Evolutionary conservation across 805 yeast genomes (phyloP).

Genomic region (Kluyveromyces nonfermentans): DNA sequence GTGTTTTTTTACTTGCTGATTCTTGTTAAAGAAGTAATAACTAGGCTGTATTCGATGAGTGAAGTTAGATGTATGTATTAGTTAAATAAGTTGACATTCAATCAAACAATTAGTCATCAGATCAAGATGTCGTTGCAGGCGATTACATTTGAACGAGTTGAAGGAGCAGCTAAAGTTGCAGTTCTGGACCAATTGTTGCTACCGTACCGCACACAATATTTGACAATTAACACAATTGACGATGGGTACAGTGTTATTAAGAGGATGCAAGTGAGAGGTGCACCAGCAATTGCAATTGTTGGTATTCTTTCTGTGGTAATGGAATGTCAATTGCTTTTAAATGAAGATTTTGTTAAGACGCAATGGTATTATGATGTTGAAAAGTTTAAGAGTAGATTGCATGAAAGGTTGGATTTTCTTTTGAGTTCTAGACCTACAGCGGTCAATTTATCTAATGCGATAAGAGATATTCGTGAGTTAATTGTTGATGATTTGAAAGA

Average conservation of each 20-base stretch:
- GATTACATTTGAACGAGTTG: slow-evolving; percentile 46
- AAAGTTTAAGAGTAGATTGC: slow-evolving; percentile 27
- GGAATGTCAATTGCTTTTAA: slow-evolving; percentile 40
- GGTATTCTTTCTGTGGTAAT: slow-evolving; percentile 77
- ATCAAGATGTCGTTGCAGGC: slow-evolving; percentile 49
- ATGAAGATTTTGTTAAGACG: slow-evolving; percentile 14
- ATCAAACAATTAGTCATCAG: no score
- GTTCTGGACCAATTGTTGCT: slow-evolving; percentile 75
- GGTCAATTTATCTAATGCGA: slow-evolving; percentile 76
- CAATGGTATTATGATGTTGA: slow-evolving; percentile 28
- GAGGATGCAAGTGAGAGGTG: slow-evolving; percentile 93
- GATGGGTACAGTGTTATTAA: slow-evolving; percentile 80
- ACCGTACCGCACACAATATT: slow-evolving; percentile 70
- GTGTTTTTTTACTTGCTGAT: no score
- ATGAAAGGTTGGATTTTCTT: slow-evolving; percentile 49
- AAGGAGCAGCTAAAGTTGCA: slow-evolving; percentile 34
- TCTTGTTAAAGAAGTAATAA: no score
- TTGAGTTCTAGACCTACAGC: slow-evolving; percentile 89
- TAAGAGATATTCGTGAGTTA: slow-evolving; percentile 27
- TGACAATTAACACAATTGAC: slow-evolving; percentile 50
- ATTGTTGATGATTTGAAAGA: slow-evolving; percentile 23
- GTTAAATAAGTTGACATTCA: no score
- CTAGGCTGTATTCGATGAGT: no score
- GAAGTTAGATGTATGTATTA: no score
- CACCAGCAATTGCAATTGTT: slow-evolving; percentile 96